Conservation (phyloP, 2,329 filamentous ascomycete genomes). For the Polytolypa hystricis region DNA sequence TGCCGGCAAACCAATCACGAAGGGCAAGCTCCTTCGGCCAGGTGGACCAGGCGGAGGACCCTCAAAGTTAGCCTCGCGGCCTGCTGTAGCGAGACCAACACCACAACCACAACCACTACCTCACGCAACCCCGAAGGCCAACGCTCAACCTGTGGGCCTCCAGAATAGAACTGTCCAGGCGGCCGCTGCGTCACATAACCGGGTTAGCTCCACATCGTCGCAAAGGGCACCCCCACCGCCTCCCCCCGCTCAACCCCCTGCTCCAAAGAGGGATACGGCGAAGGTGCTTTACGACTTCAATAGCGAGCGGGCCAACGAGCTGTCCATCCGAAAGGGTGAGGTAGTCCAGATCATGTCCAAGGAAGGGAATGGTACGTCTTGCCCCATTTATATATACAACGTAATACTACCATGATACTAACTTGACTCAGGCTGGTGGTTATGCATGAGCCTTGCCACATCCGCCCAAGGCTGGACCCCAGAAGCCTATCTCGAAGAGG, state of each 20-base stretch:
- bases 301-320: conserved; percentile 73
- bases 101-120: conserved; percentile 23
- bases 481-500: conserved; percentile 83
- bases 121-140: conserved; percentile 24
- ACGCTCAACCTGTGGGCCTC: conserved; percentile 17
- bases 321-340: conserved; percentile 69
- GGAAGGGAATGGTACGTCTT: conserved; percentile 73
- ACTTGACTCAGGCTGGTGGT: conserved; percentile 71
- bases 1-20: conserved; percentile 79
- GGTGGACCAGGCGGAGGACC: conserved; percentile 75
- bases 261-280: conserved; percentile 61
- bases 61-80: conserved; percentile 53
- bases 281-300: conserved; percentile 89
- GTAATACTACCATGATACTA: conserved; percentile 1
- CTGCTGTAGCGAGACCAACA: conserved; percentile 27
- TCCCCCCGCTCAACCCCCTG: conserved; percentile 48
- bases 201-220: conserved; percentile 45
- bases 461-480: conserved; percentile 85
- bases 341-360: conserved; percentile 85
- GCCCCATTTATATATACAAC: neutral
- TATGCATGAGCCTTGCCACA: conserved; percentile 61
- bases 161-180: no score
- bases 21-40: conserved; percentile 81
- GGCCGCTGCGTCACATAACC: conserved; percentile 35
- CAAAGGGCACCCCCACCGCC: conserved; percentile 54